Conservation (phyloP, 805 yeast species). For the Tetrapisispora iriomotensis region DNA sequence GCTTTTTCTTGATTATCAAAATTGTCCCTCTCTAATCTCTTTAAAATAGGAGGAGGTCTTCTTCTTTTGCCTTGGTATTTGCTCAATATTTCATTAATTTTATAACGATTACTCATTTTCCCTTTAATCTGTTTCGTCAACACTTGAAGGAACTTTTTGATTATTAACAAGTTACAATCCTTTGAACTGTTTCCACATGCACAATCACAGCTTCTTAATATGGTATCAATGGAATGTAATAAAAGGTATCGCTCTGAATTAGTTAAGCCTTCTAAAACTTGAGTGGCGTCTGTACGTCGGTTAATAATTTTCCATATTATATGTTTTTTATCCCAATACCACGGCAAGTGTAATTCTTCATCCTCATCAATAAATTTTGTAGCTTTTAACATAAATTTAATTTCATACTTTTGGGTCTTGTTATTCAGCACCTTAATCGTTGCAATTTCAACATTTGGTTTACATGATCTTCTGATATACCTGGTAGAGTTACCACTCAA, state of each 20-base stretch:
- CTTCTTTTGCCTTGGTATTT: constrained; percentile 19
- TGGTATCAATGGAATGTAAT: constrained; percentile 51
- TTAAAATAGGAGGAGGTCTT: constrained; percentile 24
- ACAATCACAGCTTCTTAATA: constrained; percentile 58
- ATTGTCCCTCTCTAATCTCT: constrained; percentile 7
- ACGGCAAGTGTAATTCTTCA: constrained; percentile 64
- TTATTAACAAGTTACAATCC: constrained; percentile 49
- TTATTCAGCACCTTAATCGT: constrained; percentile 32
- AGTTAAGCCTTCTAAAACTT: constrained; percentile 45
- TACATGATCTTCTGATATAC: constrained; percentile 66
- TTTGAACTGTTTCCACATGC: constrained; percentile 35
- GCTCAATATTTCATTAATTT: constrained; percentile 30
- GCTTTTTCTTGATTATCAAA: constrained; percentile 6
- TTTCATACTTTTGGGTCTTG: constrained; percentile 10
- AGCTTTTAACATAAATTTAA: constrained; percentile 52
- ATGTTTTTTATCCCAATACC: constrained; percentile 83
- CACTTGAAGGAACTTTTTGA: constrained; percentile 52
- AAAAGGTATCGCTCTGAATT: constrained; percentile 44
- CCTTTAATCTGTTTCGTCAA: constrained; percentile 48
- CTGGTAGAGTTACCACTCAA: constrained; percentile 75
- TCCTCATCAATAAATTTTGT: constrained; percentile 46
- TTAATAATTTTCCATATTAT: constrained; percentile 52
- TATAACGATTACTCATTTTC: constrained; percentile 28
- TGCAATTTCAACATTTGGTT: constrained; percentile 61
- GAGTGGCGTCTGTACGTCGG: constrained; percentile 25